Conservation (phyloP, 305 asterid species). For the Fraxinus velutina region DNA sequence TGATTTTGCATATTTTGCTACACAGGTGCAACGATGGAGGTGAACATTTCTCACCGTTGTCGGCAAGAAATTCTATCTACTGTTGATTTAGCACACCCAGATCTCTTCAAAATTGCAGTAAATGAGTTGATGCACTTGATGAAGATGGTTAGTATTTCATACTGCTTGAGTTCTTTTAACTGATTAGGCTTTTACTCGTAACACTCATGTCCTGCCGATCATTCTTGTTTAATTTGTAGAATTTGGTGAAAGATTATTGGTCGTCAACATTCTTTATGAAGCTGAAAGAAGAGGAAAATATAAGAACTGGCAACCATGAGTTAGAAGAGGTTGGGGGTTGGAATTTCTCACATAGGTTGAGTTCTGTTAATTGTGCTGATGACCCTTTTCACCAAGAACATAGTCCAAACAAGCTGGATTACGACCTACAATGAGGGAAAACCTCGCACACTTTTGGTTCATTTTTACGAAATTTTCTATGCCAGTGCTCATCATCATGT, state of each 20-base stretch:
- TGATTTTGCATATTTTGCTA: neutral
- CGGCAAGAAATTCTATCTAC: slow-evolving; percentile 66
- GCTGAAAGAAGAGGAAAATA: slow-evolving; percentile 53
- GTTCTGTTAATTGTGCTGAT: slow-evolving; percentile 66
- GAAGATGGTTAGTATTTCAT: slow-evolving; percentile 55
- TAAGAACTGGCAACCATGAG: slow-evolving; percentile 40
- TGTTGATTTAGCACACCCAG: slow-evolving; percentile 54
- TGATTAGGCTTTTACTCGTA: neutral
- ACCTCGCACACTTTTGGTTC: neutral
- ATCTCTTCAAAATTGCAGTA: slow-evolving; percentile 53
- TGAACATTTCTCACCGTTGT: slow-evolving; percentile 68
- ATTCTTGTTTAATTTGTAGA: slow-evolving; percentile 36
- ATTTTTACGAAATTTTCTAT: neutral
- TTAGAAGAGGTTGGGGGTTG: slow-evolving; percentile 42
- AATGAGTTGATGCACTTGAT: slow-evolving; percentile 69
- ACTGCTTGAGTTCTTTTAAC: neutral
- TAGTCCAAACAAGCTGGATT: slow-evolving; percentile 46
- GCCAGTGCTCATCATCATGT: neutral
- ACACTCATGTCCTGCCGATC: neutral
- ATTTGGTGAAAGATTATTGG: slow-evolving; percentile 70
- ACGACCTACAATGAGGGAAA: slow-evolving; percentile 11
- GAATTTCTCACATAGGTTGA: slow-evolving; percentile 65
- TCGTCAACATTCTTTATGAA: slow-evolving; percentile 62
- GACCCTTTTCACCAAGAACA: slow-evolving; percentile 77
- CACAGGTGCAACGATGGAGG: slow-evolving; percentile 76